phyloP scores from a whole-genome alignment of 1,284 basidiomycete species.

The Sporisorium exsertum region DNA sequence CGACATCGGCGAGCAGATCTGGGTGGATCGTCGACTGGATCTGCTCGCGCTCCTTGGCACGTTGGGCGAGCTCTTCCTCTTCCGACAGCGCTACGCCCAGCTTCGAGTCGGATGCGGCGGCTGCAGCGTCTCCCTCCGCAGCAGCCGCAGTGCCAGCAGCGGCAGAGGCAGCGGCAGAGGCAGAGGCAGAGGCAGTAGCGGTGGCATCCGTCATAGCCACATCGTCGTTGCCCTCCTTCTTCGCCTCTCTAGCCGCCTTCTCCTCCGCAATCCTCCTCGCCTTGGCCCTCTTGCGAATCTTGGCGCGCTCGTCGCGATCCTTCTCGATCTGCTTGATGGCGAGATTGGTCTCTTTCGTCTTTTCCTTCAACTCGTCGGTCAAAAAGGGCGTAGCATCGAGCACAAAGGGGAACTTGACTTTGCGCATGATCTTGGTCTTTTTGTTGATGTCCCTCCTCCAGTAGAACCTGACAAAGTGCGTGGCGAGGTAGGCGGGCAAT shows the following conservation, averaged over 20 bases:
- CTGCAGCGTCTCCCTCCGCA: neutral
- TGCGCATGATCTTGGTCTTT: constrained; percentile 76
- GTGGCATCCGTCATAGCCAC: constrained; percentile 75
- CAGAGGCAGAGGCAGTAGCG: neutral
- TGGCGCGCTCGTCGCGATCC: constrained; percentile 84
- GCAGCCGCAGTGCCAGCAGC: constrained; percentile 5
- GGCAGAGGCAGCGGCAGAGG: neutral
- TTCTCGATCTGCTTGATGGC: constrained; percentile 83
- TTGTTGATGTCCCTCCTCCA: constrained; percentile 92
- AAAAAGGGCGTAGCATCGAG: constrained; percentile 87
- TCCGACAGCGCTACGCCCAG: constrained; percentile 73
- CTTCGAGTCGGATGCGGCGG: constrained; percentile 8
- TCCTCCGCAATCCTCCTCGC: constrained; percentile 68
- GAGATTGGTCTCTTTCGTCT: constrained; percentile 78
- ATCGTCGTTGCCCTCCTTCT: constrained; percentile 43
- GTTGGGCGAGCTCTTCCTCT: constrained; percentile 74
- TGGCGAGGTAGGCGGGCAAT: constrained; percentile 82
- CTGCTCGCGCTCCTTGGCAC: constrained; percentile 50
- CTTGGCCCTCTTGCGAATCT: constrained; percentile 82
- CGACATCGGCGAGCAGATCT: constrained; percentile 77
- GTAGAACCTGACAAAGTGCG: constrained; percentile 94
- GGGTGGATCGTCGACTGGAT: constrained; percentile 74
- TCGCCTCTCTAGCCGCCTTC: constrained; percentile 31
- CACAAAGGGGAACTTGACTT: constrained; percentile 90
- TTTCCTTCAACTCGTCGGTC: constrained; percentile 81